Base-by-base conservation (phyloP, 345 rosid species). In the Boechera stricta region DNA sequence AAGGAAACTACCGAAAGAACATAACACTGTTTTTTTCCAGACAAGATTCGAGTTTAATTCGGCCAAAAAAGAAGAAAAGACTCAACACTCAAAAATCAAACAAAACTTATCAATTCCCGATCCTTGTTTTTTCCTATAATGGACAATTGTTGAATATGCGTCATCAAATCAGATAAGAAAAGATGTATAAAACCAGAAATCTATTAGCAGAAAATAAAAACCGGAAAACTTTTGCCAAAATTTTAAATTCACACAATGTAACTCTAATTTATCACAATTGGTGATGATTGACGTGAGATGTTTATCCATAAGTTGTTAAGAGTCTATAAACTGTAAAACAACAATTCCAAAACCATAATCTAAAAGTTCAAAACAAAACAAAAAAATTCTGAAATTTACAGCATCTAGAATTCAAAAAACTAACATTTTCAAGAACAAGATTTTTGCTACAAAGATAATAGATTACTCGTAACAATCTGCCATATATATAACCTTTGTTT, bases 51-150 rank as follows among this genome's bases (percentile, higher is more conserved):
- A 31, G 56, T 65, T 64, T 29, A 64, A 44, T 54, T 54, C 39
- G 39, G 29, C 45, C 24, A 32, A 64, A 13, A 66, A 66, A 56
- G 38, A 35, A 74, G 60, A 58, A 57, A 45, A 48, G 64, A 35
- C 45, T 36, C 15, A 10, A 49, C 45, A 65, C 16, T 47, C n/a
- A 18, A 51, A 33, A 66, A 26, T 66, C 45, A 49, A 66, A 66
- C 45, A 49, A 66, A 66, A 66, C 41, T 48, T 18, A 32, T 49
- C 58, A 32, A 10, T 18, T 67, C 59, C 58, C 44, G 12, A 49
- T 33, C 21, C 32, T 67, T 33, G 58, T 67, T 33, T 67, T 54
- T 49, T 49, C 7, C 58, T 32, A 49, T 66, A 48, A 33, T 66
- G 71, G 33, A 49, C 59, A 21, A 21, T 49, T 33, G 45, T 49